Evolutionary conservation across 2,329 filamentous ascomycete genomes (phyloP).

Genomic region (Blastomyces emzantsi): DNA sequence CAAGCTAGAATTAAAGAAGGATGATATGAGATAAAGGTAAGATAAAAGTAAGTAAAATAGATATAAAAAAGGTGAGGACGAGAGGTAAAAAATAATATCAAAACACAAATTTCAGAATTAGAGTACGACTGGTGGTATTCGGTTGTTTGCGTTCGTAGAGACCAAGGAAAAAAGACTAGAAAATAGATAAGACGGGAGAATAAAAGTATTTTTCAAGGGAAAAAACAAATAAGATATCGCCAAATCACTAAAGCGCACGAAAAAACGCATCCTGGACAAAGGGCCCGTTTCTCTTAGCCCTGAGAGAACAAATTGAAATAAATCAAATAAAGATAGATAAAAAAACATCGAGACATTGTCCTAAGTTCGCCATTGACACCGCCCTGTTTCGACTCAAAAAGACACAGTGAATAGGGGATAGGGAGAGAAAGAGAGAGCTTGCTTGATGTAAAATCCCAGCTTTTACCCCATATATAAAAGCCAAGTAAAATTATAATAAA

Average conservation of each 20-base stretch:
- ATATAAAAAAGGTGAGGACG: constrained; percentile 6
- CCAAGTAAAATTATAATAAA: neutral
- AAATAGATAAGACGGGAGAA: neutral
- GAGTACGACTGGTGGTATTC: neutral
- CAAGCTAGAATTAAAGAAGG: too few relatives aligned
- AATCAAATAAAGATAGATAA: neutral
- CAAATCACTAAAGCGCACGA: neutral
- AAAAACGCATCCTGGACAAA: neutral
- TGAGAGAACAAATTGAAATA: neutral
- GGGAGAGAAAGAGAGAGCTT: neutral
- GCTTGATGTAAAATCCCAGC: neutral
- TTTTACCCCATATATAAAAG: neutral
- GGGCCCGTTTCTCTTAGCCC: neutral
- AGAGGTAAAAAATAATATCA: neutral
- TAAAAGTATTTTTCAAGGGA: neutral
- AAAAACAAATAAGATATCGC: neutral
- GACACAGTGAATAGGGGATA: constrained; percentile 4
- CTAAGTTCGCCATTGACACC: neutral
- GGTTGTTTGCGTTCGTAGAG: neutral
- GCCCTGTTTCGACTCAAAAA: neutral
- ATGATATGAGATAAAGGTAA: too few relatives aligned
- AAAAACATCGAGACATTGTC: neutral
- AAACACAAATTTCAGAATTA: neutral
- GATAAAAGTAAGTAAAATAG: neutral
- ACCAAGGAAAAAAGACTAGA: neutral